Base-by-base conservation (phyloP, 2,329 filamentous ascomycete species). In the Arthrobotrys iridis region DNA sequence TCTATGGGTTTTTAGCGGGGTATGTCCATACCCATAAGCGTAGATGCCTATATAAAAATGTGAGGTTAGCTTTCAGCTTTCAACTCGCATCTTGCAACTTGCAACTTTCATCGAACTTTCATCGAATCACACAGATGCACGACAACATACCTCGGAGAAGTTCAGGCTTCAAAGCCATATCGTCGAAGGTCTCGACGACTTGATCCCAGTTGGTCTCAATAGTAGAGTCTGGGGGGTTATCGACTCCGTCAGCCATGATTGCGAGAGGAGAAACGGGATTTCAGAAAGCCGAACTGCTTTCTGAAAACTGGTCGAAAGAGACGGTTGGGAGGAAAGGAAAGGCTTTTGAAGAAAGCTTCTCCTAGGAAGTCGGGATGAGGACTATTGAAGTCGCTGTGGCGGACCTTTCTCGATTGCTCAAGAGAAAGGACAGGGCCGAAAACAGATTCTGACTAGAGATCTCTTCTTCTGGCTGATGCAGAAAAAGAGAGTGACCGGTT, bases 181-280 rank as follows among this genome's bases (percentile, higher is more conserved):
- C 88, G 86, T 99, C 95, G 86, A 99, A 99, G 77, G 93, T 97
- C 86, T 99, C 96, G 85, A 95, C 94, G 82, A 94, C 93, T 89
- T 98, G 93, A 89, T 99, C 95, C 87, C 98, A 99, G 92, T 99
- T 99, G 84, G 93, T 97, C 89, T 99, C 96, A 88, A 99, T 99
- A 87, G 96, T 93, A 86, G 91, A 94, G 68, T 97, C 63, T 18
- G 33, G n/a, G 18, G 46, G 62, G 40, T 75, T 45, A 2, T 28
- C 52, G 4, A 67, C 4, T 6, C 35, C 22, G 20, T 63, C 60
- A 68, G 71, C 63, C 71, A 75, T 75, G 71, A 75, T 75, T 75
- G 71, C 63, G 71, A 58, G 18, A 48, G n/a, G 18, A 18, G 41
- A 52, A 11, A 15, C 5, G 15, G 35, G 70, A 37, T 46, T 66